Evolutionary conservation across 805 yeast species (phyloP).

Genomic region (Nakazawaea ambrosiae): DNA sequence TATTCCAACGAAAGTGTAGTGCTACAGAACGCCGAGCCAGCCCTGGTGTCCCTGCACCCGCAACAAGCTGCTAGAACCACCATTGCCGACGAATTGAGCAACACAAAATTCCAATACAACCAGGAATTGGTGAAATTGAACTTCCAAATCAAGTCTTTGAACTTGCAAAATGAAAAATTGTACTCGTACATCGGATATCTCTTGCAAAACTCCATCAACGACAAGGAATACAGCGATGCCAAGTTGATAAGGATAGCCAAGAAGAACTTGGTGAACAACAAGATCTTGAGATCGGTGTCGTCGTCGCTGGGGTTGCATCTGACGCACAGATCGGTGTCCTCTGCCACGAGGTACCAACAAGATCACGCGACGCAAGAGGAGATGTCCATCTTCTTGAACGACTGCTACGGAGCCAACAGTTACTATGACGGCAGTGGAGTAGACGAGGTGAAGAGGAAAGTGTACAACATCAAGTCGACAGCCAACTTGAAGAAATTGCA

Average conservation of each 20-base stretch:
- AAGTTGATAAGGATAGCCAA: slow-evolving; percentile 34
- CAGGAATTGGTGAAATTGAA: slow-evolving; percentile 45
- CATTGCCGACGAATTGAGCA: neutral
- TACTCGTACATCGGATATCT: slow-evolving; percentile 52
- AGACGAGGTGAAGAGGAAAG: neutral
- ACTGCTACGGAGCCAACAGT: neutral
- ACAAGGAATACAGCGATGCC: slow-evolving; percentile 8
- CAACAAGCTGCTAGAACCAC: too few relatives aligned
- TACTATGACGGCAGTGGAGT: too few relatives aligned
- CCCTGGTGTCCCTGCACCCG: neutral
- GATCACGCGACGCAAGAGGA: slow-evolving; percentile 12
- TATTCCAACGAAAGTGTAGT: slow-evolving; percentile 1
- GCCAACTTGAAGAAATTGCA: slow-evolving; percentile 11
- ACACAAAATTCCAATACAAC: slow-evolving; percentile 17
- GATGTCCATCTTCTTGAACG: slow-evolving; percentile 7
- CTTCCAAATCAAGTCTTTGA: slow-evolving; percentile 46
- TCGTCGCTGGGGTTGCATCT: slow-evolving; percentile 10
- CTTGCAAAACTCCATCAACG: slow-evolving; percentile 30
- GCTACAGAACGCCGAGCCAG: neutral
- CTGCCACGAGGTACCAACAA: neutral
- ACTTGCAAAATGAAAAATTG: slow-evolving; percentile 48
- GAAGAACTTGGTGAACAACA: slow-evolving; percentile 27
- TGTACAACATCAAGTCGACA: slow-evolving; percentile 10
- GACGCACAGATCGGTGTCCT: neutral
- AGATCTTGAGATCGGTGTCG: slow-evolving; percentile 14